These are phyloP conservation scores for Vicia faba DNA, from an alignment of 306 rosid genomes.

Conservation along the genomic window DNA sequence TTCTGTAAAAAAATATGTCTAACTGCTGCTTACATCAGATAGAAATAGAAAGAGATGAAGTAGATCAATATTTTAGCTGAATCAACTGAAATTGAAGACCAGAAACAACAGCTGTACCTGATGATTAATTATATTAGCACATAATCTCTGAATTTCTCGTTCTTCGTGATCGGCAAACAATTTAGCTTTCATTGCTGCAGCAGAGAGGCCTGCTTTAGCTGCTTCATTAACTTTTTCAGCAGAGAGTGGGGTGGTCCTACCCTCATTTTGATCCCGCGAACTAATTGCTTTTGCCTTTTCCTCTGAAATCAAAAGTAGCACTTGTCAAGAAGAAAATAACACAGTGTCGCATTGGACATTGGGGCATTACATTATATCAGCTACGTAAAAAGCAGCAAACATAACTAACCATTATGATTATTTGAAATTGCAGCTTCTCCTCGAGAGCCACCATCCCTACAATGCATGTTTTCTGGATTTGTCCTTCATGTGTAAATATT, in stretches of 20 bases:
- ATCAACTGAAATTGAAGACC: conserved; percentile 3
- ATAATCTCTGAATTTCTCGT: conserved; percentile 98
- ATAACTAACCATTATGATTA: conserved; percentile 67
- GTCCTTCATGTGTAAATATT: conserved; percentile 56
- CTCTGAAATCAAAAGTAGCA: conserved; percentile 50
- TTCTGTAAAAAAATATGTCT: conserved; percentile 1
- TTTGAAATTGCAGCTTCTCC: conserved; percentile 62
- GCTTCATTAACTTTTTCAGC: conserved; percentile 84
- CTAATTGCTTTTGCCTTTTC: conserved; percentile 61
- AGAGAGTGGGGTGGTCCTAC: conserved; percentile 58
- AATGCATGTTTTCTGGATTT: conserved; percentile 55
- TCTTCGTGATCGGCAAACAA: conserved; percentile 98
- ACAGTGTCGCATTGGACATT: conserved; percentile 27
- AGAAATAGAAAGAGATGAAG: conserved; percentile 20
- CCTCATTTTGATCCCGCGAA: conserved; percentile 63
- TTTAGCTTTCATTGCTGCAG: conserved; percentile 97
- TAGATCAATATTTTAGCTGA: conserved; percentile 20
- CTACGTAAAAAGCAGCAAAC: conserved; percentile 28
- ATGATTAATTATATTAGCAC: conserved; percentile 90
- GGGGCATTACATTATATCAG: conserved; percentile 20
- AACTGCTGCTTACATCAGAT: conserved; percentile 12
- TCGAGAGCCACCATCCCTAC: conserved; percentile 60
- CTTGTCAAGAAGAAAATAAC: conserved; percentile 33
- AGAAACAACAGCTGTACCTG: conserved; percentile 62
- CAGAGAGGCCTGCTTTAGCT: conserved; percentile 91